Evolutionary conservation across 164 flowering plant genomes (phyloP), one percentile per base, ranked within the genome.

Genomic region (Tetrastigma voinierianum): DNA sequence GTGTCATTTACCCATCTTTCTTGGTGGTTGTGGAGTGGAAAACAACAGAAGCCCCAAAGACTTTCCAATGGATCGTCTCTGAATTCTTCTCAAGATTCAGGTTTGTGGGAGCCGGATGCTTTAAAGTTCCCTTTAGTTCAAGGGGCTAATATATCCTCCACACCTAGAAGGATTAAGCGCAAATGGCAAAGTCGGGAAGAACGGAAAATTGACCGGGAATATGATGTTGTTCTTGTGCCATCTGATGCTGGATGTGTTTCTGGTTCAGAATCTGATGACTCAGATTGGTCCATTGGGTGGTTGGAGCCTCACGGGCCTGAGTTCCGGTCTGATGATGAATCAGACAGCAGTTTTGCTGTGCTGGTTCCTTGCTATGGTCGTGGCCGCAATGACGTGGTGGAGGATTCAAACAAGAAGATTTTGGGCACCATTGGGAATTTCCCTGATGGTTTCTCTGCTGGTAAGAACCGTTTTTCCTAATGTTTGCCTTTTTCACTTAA

Each of bases 261-360:
- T 0, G 97, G 90, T 8, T 84, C 93, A 45, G 97, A 92, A 62
- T 92, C 97, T 18, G 97, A 90, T 70, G 97, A 71, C 53, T 90
- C 94, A 0, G 97, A 91, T 77, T 91, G 92, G 90, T 91, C 97
- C 3, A 82, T 90, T 67, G 97, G 97, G 67, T 91, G 97, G 97
- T 72, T 86, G 74, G 97, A 91, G 67, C 97, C 95, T 52, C 97
- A 89, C 67, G 91, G 89, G 44, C 82, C 90, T 65, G 96, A 77
- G 67, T 89, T 91, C 71, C 89, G 66, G 53, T 84, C 82, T 65
- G 91, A 83, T 49, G 88, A 81, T 73, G 95, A 87, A 51, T 53
- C 68, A 15, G 90, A 85, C 69, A 74, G 75, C 69, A 87, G 93
- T 67, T 91, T 91, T 66, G 97, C 90, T 17, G 97, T 91, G 75